Percentiles rank a stretch among this genome's conserved stretches.
phyloP scores from a whole-genome alignment of 2,329 filamentous ascomycete species.

The Gliomastix tumulicola region DNA sequence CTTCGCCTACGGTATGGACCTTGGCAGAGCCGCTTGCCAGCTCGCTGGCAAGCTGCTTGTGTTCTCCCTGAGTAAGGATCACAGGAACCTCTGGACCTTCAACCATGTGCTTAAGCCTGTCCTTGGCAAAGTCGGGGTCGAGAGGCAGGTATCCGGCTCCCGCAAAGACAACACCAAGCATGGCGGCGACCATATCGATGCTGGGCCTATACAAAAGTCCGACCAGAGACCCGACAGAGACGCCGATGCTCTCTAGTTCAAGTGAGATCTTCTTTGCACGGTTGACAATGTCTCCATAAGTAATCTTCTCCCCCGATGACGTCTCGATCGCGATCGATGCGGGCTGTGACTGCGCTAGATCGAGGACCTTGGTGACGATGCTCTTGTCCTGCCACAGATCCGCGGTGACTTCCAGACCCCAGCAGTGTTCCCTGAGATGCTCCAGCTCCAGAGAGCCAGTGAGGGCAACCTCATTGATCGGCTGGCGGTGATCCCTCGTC shows the following conservation, averaged over 20 bases:
- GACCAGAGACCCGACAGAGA: constrained; percentile 4
- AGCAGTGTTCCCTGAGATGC: constrained; percentile 10
- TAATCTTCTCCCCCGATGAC: neutral
- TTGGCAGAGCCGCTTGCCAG: neutral
- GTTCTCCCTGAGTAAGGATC: neutral
- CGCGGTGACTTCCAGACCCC: constrained; percentile 10
- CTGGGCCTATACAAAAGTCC: constrained; percentile 9
- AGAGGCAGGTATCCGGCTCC: constrained; percentile 15
- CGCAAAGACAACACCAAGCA: constrained; percentile 12
- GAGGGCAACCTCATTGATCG: constrained; percentile 13
- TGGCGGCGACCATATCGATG: constrained; percentile 12
- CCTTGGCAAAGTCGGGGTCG: constrained; percentile 14
- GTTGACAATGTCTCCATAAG: neutral
- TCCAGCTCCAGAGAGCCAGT: constrained; percentile 12
- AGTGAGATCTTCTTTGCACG: neutral
- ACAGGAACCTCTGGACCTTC: constrained; percentile 7
- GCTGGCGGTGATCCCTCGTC: constrained; percentile 16
- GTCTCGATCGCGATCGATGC: neutral
- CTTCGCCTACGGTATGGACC: no score
- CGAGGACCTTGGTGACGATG: constrained; percentile 4
- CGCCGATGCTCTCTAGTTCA: neutral
- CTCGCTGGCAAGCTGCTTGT: neutral
- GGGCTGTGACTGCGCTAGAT: neutral
- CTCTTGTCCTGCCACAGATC: constrained; percentile 12
- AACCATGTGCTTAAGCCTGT: constrained; percentile 15